Base-by-base conservation (phyloP, 2,329 filamentous ascomycete genomes). In the Pezicula neosporulosa region DNA sequence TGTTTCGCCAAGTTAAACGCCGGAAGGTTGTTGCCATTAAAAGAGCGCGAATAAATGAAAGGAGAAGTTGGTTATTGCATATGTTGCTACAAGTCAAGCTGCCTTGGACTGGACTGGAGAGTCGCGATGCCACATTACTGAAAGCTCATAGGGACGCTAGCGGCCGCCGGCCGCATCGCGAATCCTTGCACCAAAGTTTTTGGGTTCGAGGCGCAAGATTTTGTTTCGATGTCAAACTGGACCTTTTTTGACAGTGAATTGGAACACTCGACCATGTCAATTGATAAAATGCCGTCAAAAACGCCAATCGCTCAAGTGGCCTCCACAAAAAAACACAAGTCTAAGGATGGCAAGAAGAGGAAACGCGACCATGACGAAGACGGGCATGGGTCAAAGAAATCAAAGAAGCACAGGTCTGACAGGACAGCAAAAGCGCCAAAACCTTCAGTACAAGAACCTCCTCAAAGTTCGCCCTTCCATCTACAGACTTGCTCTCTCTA, bases 401-500 rank as follows among this genome's bases (percentile, higher is more conserved):
- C 70, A 48, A 76, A 76, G 68, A 70, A 74, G 49, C 65, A 66
- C 44, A 67, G 70, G 36, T 68, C 71, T 5, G 66, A 71, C 27
- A 75, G 74, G 43, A 63, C 66, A 35, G 63, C 58, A 30, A 48
- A 33, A 33, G 30, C 30, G 30, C 30, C 57, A 47, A 56, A 46
- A 52, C 59, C 53, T 48, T 47, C 51, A 47, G 41, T 44, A 13
- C n/a, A 56, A 42, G 38, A 24, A 36, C 37, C 46, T 13, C 43
- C 44, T 18, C 47, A 69, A 46, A 72, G 69, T 56, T 88, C 87
- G 42, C 88, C 92, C 15, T 93, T 96, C 71, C 84, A 85, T 66
- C 81, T 83, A 27, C 86, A 93, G 63, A 90, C 87, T 19, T 81
- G 90, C 39, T 92, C 92, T 2, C 81, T 96, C 61, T 92, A 89